Evolutionary conservation across 2,329 filamentous ascomycete species (phyloP).

Genomic region (Monilinia polystroma): DNA sequence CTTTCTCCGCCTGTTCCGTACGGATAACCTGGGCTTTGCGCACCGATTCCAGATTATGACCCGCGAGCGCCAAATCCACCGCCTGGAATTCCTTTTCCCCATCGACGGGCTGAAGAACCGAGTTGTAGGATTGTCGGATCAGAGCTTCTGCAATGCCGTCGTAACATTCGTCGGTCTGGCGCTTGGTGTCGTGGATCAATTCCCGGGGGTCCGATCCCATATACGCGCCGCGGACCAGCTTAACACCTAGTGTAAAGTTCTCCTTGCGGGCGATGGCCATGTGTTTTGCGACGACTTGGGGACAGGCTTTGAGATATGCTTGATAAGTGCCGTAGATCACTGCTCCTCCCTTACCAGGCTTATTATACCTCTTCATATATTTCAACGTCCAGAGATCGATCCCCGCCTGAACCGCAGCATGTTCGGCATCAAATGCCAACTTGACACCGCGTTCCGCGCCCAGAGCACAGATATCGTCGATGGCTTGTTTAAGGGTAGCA

Average conservation of each 20-base stretch:
- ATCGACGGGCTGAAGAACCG: conserved; percentile 48
- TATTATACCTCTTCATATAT: conserved; percentile 78
- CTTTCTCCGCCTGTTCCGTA: conserved; percentile 43
- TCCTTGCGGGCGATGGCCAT: conserved; percentile 57
- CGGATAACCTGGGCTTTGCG: conserved; percentile 54
- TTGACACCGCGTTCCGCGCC: conserved; percentile 68
- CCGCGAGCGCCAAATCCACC: conserved; percentile 70
- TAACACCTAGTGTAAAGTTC: conserved; percentile 68
- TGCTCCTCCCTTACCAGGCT: conserved; percentile 53
- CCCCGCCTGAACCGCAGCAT: conserved; percentile 72
- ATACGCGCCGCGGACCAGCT: conserved; percentile 75
- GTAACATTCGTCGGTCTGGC: conserved; percentile 69
- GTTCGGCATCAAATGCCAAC: conserved; percentile 84
- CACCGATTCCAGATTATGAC: conserved; percentile 78
- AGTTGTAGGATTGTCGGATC: conserved; percentile 61
- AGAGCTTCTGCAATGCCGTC: conserved; percentile 68
- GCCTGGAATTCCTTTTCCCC: conserved; percentile 52
- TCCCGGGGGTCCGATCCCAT: conserved; percentile 67
- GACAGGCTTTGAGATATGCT: conserved; percentile 67
- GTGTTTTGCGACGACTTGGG: conserved; percentile 57
- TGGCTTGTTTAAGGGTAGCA: conserved; percentile 63
- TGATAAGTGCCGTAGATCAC: conserved; percentile 81
- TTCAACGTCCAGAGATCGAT: conserved; percentile 78
- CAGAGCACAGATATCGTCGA: conserved; percentile 71
- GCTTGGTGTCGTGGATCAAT: conserved; percentile 70